phyloP scores from a whole-genome alignment of 441 rosid genomes.

The Raphanus hybrid region DNA sequence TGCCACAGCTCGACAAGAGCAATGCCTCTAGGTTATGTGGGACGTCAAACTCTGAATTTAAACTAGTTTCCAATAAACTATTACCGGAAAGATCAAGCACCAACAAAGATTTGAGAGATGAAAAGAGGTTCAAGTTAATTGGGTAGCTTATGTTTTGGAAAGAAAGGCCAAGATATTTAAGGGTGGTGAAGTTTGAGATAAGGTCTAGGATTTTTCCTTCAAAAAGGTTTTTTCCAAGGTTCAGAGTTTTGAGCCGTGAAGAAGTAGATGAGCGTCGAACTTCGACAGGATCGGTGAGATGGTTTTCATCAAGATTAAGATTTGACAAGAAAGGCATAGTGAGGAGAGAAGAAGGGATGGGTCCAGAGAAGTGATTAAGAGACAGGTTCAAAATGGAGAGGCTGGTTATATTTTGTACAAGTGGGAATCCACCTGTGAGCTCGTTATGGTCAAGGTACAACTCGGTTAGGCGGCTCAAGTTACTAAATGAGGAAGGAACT shows the following conservation, averaged over 20 bases:
- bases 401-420: background rate
- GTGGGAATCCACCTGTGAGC: slow-evolving; percentile 12
- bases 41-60: background rate
- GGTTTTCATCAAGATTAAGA: background rate
- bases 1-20: background rate
- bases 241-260: background rate
- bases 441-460: background rate
- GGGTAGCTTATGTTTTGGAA: slow-evolving; percentile 14
- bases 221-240: slow-evolving; percentile 8
- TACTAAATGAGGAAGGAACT: slow-evolving; percentile 26
- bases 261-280: slow-evolving; percentile 6
- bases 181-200: slow-evolving; percentile 14
- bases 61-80: background rate
- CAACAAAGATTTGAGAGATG: background rate
- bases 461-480: background rate
- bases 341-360: slow-evolving; percentile 19
- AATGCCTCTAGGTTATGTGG: background rate
- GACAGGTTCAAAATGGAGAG: background rate
- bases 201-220: slow-evolving; percentile 10
- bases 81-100: background rate
- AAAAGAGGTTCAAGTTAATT: background rate
- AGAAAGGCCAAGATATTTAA: slow-evolving; percentile 7
- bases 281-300: slow-evolving; percentile 11
- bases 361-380: background rate
- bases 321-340: background rate